Evolutionary conservation across 2,329 filamentous ascomycete genomes (phyloP).

Genomic region (Alternaria sp.): DNA sequence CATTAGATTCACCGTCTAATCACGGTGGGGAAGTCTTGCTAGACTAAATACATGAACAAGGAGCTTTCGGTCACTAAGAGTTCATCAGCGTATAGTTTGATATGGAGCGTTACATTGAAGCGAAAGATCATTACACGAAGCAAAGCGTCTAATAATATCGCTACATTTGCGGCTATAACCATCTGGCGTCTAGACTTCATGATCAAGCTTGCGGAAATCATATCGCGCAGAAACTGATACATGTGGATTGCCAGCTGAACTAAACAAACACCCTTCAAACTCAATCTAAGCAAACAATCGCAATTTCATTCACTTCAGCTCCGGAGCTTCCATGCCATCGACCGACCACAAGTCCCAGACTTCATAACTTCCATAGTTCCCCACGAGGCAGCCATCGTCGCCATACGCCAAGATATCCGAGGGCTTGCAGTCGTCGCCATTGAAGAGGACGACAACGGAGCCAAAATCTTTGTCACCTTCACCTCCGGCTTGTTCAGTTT

Average conservation of each 20-base stretch:
- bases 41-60: background rate
- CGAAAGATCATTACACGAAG: background rate
- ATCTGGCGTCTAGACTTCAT: background rate
- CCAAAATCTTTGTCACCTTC: constrained; percentile 12
- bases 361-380: constrained; percentile 14
- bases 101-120: background rate
- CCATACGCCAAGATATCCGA: constrained; percentile 11
- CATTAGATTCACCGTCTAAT: background rate
- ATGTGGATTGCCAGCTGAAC: background rate
- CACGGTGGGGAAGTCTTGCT: background rate
- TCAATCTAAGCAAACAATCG: background rate
- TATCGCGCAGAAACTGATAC: background rate
- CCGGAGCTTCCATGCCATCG: background rate
- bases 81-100: background rate
- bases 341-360: constrained; percentile 14
- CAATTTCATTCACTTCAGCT: background rate
- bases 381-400: constrained; percentile 5
- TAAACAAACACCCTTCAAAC: background rate
- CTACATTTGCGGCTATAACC: background rate
- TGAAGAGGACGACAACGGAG: constrained; percentile 10
- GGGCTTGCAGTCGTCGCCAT: constrained; percentile 12
- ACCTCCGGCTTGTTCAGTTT: background rate
- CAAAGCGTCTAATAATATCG: background rate
- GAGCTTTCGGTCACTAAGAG: background rate
- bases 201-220: background rate